Evolutionary conservation across 352 stramenopile genomes (phyloP), one percentile per base, ranked within the genome.

Genomic region (Peronospora belbahrii): DNA sequence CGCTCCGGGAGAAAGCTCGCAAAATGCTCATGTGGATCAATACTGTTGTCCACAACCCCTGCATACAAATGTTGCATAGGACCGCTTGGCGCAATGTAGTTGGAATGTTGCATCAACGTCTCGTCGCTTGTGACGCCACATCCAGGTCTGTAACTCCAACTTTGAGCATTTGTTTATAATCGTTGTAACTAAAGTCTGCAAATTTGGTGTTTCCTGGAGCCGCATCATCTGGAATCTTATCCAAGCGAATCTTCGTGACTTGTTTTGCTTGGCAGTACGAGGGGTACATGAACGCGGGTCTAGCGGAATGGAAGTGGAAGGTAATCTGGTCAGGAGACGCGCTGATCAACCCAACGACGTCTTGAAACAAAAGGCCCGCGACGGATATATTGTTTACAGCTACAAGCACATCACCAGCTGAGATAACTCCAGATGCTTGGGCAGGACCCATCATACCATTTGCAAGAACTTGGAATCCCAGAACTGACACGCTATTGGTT

Each of bases 11-110:
- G 49, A 33, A 95, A 95, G 37, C 80, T 95, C 1, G 79, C 78
- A 38, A 93, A 95, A 44, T 93, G 83, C 23, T 95, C 83, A 23
- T 95, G 81, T 5, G 83, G 82, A 43, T 95, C 83, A 33, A 95
- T 88, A 28, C 74, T 93, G 52, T 92, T 92, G 58, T 93, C 81
- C n/a, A 93, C 81, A 13, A 93, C 84, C 0, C 77, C 83, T 2
- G 83, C 72, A 33, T 92, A 91, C 33, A 95, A 47, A 52, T 93
- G 80, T 38, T 93, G 81, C 81, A 95, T 91, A 6, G 83, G 81
- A 8, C 83, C 83, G 18, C 56, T 91, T 17, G 83, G 82, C 3
- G 78, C 65, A 14, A 86, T 84, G 36, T 84, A 91, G 38, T 70
- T 87, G 13, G 74, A 52, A 37, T 70, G 47, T 27, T 67, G 65